Evolutionary conservation across 1,284 basidiomycete genomes (phyloP).

Genomic region (Meira nashicola): DNA sequence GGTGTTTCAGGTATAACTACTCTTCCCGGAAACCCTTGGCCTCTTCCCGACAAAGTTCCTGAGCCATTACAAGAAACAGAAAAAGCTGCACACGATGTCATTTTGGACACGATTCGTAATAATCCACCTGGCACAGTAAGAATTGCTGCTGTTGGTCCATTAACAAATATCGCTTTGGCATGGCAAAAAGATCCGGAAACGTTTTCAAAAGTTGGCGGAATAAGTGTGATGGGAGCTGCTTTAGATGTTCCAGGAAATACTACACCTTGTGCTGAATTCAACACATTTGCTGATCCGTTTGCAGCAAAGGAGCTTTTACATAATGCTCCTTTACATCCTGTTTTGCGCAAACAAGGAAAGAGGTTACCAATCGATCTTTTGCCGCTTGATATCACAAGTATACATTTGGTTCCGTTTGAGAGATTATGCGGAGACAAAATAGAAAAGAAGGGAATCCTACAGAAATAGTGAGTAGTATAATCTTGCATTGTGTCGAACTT

Average conservation of each 20-base stretch:
- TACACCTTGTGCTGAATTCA: conserved; percentile 61
- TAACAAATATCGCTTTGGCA: conserved; percentile 76
- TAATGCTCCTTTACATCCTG: conserved; percentile 19
- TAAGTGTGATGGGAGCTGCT: conserved; percentile 94
- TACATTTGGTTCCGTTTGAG: conserved; percentile 41
- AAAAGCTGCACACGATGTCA: conserved; percentile 62
- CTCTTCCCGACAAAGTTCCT: conserved; percentile 20
- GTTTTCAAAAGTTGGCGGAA: conserved; percentile 61
- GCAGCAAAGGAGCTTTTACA: conserved; percentile 60
- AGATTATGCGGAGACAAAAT: conserved; percentile 28
- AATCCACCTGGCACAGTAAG: conserved; percentile 66
- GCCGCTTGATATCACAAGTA: conserved; percentile 42
- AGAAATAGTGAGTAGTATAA: conserved; percentile 17
- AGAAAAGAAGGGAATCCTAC: conserved; percentile 12
- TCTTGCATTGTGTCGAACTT: too few relatives aligned
- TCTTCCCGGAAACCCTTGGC: conserved; percentile 36
- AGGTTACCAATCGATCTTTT: conserved; percentile 38
- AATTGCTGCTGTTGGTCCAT: conserved; percentile 79
- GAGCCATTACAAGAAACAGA: conserved; percentile 54
- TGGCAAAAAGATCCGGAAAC: conserved; percentile 62
- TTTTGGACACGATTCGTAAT: conserved; percentile 64
- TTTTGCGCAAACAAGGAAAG: conserved; percentile 17
- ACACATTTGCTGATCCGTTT: conserved; percentile 87
- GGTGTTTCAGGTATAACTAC: conserved; percentile 42
- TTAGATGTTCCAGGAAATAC: conserved; percentile 90